Evolutionary conservation across 2,329 filamentous ascomycete genomes (phyloP).

Genomic region (Colletotrichum sp.): DNA sequence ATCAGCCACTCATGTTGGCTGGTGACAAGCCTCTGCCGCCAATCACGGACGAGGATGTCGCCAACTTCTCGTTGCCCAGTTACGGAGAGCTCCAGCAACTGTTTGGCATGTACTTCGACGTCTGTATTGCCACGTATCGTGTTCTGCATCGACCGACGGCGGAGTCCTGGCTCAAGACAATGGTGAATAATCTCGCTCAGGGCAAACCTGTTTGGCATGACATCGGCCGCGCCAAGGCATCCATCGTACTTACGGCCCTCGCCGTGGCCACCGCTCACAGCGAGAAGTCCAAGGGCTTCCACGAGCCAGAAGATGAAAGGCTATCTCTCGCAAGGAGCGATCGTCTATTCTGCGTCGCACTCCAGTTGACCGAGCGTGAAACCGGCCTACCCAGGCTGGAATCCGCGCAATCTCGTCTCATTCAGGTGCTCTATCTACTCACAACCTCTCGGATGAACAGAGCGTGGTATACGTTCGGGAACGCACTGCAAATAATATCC

Average conservation of each 20-base stretch:
- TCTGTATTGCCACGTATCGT: conserved; percentile 64
- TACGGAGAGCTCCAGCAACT: conserved; percentile 36
- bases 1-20: conserved; percentile 52
- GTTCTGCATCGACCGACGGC: conserved; percentile 61
- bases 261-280: conserved; percentile 51
- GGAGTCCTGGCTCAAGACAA: conserved; percentile 49
- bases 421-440: conserved; percentile 64
- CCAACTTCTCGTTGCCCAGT: conserved; percentile 41
- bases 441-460: conserved; percentile 65
- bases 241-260: conserved; percentile 53
- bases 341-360: conserved; percentile 46
- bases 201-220: conserved; percentile 40
- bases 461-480: conserved; percentile 66
- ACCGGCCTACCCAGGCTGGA: conserved; percentile 38
- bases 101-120: conserved; percentile 62
- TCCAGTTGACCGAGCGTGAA: conserved; percentile 34
- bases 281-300: conserved; percentile 38
- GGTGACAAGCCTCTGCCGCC: conserved; percentile 54
- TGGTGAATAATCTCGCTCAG: conserved; percentile 41
- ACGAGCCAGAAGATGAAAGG: conserved; percentile 28
- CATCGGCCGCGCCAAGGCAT: conserved; percentile 47
- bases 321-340: conserved; percentile 36
- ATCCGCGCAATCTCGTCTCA: conserved; percentile 61
- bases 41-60: conserved; percentile 29
- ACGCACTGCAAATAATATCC: conserved; percentile 56